Base-by-base conservation (phyloP, 2,329 filamentous ascomycete genomes). In the Penicillium digitatum region DNA sequence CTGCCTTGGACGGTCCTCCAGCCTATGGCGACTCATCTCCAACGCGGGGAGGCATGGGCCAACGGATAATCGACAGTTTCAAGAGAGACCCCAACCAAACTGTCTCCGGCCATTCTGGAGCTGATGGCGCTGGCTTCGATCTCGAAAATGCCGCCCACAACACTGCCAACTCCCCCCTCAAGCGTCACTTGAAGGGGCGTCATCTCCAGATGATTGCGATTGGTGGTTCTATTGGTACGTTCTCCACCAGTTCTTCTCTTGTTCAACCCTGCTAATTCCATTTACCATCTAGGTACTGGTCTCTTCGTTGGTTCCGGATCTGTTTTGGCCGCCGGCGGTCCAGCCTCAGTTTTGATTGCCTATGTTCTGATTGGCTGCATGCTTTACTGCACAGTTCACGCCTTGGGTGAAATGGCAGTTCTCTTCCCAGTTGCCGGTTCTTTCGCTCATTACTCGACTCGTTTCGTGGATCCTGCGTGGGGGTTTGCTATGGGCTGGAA, bases 171-270 rank as follows among this genome's bases (percentile, higher is more conserved):
- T 87, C 89, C 43, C 85, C 87, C 8, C 79, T 97, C 48, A 84
- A 88, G 48, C 81, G 91, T 66, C 87, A 85, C 71, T 76, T 95
- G 63, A 94, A 95, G 75, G 85, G 86, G 20, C 82, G 91, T 45
- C 93, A 97, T 78, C 71, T 96, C 69, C 92, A 96, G 77, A 96
- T 96, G 93, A 96, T 96, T 79, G 93, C 93, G 14, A 95, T 96
- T 63, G 91, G 91, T 64, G 92, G 92, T 40, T 93, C 89, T 11
- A 96, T 96, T 66, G 89, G 88, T 84, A 76, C 52, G 73, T 22
- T 20, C 42, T 24, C 12, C 11, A 20, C 5, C 8, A 20, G 24
- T 34, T 35, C 10, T 16, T 22, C 20, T 27, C 7, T 24, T 34
- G 51, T 45, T 52, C 6, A 11, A n/a, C 37, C 51, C 60, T 18